These are phyloP conservation scores for Trichosporon sp. DNA, from an alignment of 1,284 basidiomycete genomes.

Conservation along the genomic window DNA sequence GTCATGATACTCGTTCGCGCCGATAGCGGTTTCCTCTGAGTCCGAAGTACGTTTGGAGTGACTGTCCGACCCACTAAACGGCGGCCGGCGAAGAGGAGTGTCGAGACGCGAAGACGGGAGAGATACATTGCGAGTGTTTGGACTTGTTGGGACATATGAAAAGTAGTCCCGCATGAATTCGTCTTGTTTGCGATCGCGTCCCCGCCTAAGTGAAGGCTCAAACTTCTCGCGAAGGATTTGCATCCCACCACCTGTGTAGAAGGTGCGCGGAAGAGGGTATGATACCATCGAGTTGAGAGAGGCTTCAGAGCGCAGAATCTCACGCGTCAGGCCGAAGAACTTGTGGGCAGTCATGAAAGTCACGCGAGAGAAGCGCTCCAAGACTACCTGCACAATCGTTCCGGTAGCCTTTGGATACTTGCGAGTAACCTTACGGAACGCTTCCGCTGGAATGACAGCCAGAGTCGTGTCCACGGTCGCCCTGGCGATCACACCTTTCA, in stretches of 20 bases:
- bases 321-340: conserved; percentile 90
- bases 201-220: conserved; percentile 27
- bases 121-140: conserved; percentile 13
- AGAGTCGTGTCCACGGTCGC: conserved; percentile 91
- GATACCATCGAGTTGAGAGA: conserved; percentile 95
- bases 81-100: not conserved
- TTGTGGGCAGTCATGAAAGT: conserved; percentile 90
- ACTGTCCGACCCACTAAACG: not conserved
- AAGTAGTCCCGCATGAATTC: conserved; percentile 44
- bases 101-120: not conserved
- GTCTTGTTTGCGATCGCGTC: not conserved
- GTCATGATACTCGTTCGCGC: not conserved
- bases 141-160: conserved; percentile 39
- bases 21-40: conserved; percentile 10
- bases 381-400: conserved; percentile 67
- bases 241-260: conserved; percentile 92
- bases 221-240: conserved; percentile 81
- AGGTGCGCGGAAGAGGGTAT: conserved; percentile 82
- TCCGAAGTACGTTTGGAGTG: conserved; percentile 1
- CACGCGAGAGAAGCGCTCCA: conserved; percentile 92
- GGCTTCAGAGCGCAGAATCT: conserved; percentile 93
- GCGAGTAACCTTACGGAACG: conserved; percentile 74
- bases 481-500: conserved; percentile 63
- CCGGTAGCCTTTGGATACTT: conserved; percentile 96
- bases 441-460: conserved; percentile 97